Evolutionary conservation across 306 rosid species (phyloP).

Genomic region (Mimosa pudica): DNA sequence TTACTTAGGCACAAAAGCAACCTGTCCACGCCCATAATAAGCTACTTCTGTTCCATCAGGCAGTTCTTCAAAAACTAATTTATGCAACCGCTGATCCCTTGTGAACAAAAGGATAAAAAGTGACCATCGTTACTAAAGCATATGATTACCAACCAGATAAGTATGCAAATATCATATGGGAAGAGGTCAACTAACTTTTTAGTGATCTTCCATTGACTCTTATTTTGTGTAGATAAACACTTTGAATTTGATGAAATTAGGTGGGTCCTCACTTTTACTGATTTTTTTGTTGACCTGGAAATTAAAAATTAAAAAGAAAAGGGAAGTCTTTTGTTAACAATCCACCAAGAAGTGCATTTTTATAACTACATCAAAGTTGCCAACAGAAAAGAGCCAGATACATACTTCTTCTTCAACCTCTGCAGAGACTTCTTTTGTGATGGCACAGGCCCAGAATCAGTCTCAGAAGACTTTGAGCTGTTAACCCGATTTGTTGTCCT

Average conservation of each 20-base stretch:
- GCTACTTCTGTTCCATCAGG: conserved; percentile 99
- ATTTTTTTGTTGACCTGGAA: conserved; percentile 51
- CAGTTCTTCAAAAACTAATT: conserved; percentile 87
- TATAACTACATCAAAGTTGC: conserved; percentile 28
- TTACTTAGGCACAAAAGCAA: conserved; percentile 39
- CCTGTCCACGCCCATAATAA: conserved; percentile 96
- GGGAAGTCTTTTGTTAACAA: conserved; percentile 17
- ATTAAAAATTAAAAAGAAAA: conserved; percentile 26
- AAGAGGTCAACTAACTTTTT: conserved; percentile 56
- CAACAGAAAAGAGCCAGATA: conserved; percentile 36
- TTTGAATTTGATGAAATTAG: conserved; percentile 44
- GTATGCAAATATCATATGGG: conserved; percentile 8
- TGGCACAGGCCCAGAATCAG: conserved; percentile 47
- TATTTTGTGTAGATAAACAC: conserved; percentile 52
- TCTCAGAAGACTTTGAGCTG: conserved; percentile 55
- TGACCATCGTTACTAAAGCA: conserved; percentile 26
- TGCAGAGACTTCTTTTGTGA: conserved; percentile 42
- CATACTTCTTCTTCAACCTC: conserved; percentile 67
- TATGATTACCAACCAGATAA: conserved; percentile 25
- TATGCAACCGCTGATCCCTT: conserved; percentile 93
- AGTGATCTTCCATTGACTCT: conserved; percentile 79
- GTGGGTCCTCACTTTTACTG: conserved; percentile 48
- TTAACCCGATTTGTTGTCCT: conserved; percentile 55
- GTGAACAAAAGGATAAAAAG: conserved; percentile 37
- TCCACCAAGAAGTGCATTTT: conserved; percentile 34